phyloP scores from a whole-genome alignment of 1,139 yeast species.

The Spathaspora jeffriesii region DNA sequence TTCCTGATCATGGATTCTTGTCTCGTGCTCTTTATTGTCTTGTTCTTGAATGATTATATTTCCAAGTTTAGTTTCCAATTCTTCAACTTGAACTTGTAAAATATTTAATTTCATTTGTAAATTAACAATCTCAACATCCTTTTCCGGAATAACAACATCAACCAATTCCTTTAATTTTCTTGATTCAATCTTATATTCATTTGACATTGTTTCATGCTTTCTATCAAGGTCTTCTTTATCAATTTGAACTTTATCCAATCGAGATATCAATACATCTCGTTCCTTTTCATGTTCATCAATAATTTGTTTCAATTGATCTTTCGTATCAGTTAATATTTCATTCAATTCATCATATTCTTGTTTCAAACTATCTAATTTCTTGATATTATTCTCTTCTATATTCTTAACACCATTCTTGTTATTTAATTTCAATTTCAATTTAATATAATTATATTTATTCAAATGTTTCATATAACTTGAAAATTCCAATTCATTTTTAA shows the following conservation, averaged over 20 bases:
- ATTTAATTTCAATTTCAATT: slow-evolving; percentile 29
- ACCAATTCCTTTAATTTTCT: slow-evolving; percentile 16
- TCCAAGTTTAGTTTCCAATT: neutral
- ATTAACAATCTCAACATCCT: slow-evolving; percentile 24
- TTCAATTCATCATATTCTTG: slow-evolving; percentile 56
- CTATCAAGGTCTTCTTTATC: slow-evolving; percentile 13
- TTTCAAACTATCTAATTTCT: slow-evolving; percentile 9
- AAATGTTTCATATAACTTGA: slow-evolving; percentile 55
- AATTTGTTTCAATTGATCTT: slow-evolving; percentile 9
- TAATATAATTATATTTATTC: slow-evolving; percentile 46
- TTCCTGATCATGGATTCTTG: slow-evolving; percentile 18
- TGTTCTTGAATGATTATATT: too few relatives aligned
- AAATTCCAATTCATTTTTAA: slow-evolving; percentile 66
- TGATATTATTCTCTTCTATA: slow-evolving; percentile 9
- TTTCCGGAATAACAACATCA: slow-evolving; percentile 19
- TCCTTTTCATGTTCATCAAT: slow-evolving; percentile 8
- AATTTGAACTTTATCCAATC: slow-evolving; percentile 18
- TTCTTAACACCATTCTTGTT: slow-evolving; percentile 17
- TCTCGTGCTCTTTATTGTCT: slow-evolving; percentile 6
- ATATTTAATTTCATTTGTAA: slow-evolving; percentile 16
- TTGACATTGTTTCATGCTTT: slow-evolving; percentile 12
- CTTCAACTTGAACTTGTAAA: slow-evolving; percentile 10
- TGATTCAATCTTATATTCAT: slow-evolving; percentile 23
- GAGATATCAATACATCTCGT: slow-evolving; percentile 8
- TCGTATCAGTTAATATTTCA: slow-evolving; percentile 20